A percentile compares a stretch with the other conserved stretches of the same genome.
These are phyloP conservation scores for Saccharomycopsis vini DNA, from an alignment of 805 yeast genomes.

Conservation along the genomic window DNA sequence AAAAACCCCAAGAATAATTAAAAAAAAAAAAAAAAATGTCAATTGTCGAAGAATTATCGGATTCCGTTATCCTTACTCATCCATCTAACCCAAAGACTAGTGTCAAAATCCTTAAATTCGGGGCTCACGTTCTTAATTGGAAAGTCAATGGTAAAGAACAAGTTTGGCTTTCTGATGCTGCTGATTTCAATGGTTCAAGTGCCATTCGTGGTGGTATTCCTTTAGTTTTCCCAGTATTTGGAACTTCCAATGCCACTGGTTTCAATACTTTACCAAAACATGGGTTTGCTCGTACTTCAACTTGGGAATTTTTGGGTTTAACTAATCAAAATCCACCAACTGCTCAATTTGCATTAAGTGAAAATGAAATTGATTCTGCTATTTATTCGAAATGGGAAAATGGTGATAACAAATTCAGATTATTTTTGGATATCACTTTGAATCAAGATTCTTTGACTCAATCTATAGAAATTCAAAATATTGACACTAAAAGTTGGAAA, in stretches of 20 bases:
- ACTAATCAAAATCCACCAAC: slow-evolving; percentile 60
- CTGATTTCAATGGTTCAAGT: slow-evolving; percentile 81
- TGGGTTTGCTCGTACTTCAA: slow-evolving; percentile 86
- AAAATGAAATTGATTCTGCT: slow-evolving; percentile 66
- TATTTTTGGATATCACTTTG: slow-evolving; percentile 61
- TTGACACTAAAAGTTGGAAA: slow-evolving; percentile 55
- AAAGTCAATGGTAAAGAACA: slow-evolving; percentile 61
- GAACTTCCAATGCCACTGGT: slow-evolving; percentile 49
- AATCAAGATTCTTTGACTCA: slow-evolving; percentile 53
- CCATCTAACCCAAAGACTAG: slow-evolving; percentile 34
- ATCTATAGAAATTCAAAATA: slow-evolving; percentile 65
- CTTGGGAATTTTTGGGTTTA: slow-evolving; percentile 94
- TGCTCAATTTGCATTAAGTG: slow-evolving; percentile 84
- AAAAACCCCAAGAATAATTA: too few relatives aligned
- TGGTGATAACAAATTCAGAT: slow-evolving; percentile 58
- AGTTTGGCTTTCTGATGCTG: slow-evolving; percentile 71
- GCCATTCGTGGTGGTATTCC: slow-evolving; percentile 99
- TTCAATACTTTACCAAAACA: slow-evolving; percentile 80
- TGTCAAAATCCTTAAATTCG: slow-evolving; percentile 69
- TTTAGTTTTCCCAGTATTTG: slow-evolving; percentile 88
- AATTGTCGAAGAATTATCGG: slow-evolving; percentile 2
- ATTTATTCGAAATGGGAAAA: slow-evolving; percentile 49
- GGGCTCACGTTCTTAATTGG: slow-evolving; percentile 90
- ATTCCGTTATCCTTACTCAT: slow-evolving; percentile 8
- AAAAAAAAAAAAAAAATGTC: too few relatives aligned